Base-by-base conservation (phyloP, 225 moss, liverwort and hornwort species). In the Takakia lepidozioides region DNA sequence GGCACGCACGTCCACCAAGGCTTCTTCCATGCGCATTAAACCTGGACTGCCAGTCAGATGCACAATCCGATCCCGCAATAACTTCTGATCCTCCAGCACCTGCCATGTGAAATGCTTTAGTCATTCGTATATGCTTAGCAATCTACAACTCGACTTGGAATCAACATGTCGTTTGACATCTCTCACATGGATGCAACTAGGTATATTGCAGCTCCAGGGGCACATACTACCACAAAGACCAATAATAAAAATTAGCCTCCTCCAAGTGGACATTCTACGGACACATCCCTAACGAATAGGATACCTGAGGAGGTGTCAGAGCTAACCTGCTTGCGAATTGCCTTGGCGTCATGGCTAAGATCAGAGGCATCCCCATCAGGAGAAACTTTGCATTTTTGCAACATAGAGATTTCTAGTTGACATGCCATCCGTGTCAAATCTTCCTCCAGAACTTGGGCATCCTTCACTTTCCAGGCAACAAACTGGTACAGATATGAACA, bases 381-480 rank as follows among this genome's bases (percentile, higher is more conserved):
- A 9, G 16, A 18, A 45, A 59, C 53, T 59, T 70, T 76, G 43
- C 86, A 88, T 68, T 93, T 93, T 29, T 86, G 88, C 25, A 86
- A 66, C 93, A 88, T 88, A 8, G 88, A 93, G 18, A 88, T 51
- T 57, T 93, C 93, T 27, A 93, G 82, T 43, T 93, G 93, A 45
- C 88, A 88, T 3, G 93, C 81, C 88, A 93, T 88, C 27, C 76
- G 72, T 19, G 81, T 81, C 72, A 93, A 74, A 50, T 88, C 88
- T 49, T 81, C 86, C 51, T 88, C 93, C 11, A 93, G 63, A 38
- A 81, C 73, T 37, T 73, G 68, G 3, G 88, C 93, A 50, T 93
- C 93, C 49, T 88, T 88, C 34, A 86, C 78, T 66, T 93, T 88
- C 88, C 93, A 93, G 9, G 83, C 88, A 28, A 93, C 86, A 39